Percentiles rank a stretch among this genome's conserved stretches.
Conservation (phyloP, 2,329 filamentous ascomycete genomes). For the Daldinia sp. region DNA sequence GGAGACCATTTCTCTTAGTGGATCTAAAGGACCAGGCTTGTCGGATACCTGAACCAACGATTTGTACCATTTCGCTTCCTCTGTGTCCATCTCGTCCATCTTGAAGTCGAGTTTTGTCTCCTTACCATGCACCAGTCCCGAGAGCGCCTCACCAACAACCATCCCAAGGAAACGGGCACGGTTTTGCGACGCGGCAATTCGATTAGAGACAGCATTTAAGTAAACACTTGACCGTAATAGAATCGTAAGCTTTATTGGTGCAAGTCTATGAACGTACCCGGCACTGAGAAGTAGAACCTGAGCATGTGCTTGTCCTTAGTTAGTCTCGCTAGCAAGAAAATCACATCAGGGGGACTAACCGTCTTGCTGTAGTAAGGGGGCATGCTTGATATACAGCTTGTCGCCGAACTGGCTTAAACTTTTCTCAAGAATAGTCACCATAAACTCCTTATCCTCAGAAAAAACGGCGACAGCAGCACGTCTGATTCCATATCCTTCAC, state of each 20-base stretch:
- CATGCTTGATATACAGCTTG: conserved; percentile 86
- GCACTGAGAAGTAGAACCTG: conserved; percentile 83
- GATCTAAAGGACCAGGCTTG: conserved; percentile 67
- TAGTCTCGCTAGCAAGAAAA: not conserved
- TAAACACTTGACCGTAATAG: conserved; percentile 79
- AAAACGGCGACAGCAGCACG: conserved; percentile 73
- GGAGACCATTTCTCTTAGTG: conserved; percentile 55
- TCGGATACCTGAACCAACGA: conserved; percentile 73
- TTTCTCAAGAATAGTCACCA: conserved; percentile 73
- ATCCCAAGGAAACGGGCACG: conserved; percentile 88
- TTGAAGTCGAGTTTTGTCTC: conserved; percentile 85
- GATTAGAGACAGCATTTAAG: conserved; percentile 84
- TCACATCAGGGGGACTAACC: conserved; percentile 61
- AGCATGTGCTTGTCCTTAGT: conserved; percentile 71
- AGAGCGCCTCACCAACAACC: conserved; percentile 81
- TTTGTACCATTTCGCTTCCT: conserved; percentile 82
- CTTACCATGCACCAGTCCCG: conserved; percentile 72
- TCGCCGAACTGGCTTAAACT: conserved; percentile 83
- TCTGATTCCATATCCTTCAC: conserved; percentile 73
- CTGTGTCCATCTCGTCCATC: conserved; percentile 78
- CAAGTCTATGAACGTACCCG: conserved; percentile 77
- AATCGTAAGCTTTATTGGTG: conserved; percentile 74
- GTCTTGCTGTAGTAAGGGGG: conserved; percentile 88
- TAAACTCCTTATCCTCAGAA: conserved; percentile 61
- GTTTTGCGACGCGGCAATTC: conserved; percentile 80